Base-by-base conservation (phyloP, 352 stramenopile genomes). In the Pythium folliculosum region DNA sequence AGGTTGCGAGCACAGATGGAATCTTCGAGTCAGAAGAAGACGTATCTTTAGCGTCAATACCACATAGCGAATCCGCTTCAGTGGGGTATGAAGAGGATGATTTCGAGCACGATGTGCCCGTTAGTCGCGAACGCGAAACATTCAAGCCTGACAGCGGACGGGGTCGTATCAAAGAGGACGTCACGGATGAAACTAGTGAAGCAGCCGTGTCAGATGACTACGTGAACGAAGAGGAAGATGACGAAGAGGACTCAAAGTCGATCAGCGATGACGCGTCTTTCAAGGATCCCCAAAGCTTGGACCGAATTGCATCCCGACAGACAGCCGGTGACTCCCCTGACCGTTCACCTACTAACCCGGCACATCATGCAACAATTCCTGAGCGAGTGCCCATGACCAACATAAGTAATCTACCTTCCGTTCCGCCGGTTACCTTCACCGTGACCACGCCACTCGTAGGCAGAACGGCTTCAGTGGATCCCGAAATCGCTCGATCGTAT, bases 61-160 rank as follows among this genome's bases (percentile, higher is more conserved):
- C n/a, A 9, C 60, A 61, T 6, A 43, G 51, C 16, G 65, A 49
- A 55, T 48, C 47, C 3, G 48, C 12, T 16, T 56, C 60, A 14
- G 43, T 65, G 32, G 58, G 35, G 12, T 47, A 70, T 17, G 54
- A 61, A 21, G 59, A 83, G 14, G 79, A 89, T n/a, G 70, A 81
- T 35, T 89, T 87, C 32, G 75, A 81, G 21, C 66, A 53, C 6
- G 59, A 72, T 19, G 13, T 32, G 9, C 51, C 48, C 5, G 22
- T 32, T 37, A 45, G 25, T 54, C 17, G 19, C 38, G 43, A 53
- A 0, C n/a, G 5, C 12, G 38, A 50, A 38, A 19, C 40, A 8
- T 21, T 16, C 13, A 13, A 47, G 13, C 40, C 40, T 19, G 4
- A n/a, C 2, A 6, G 14, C 10, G 17, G 14, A 12, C 2, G 2